These are phyloP conservation scores for Chlorophyllum brunneum DNA, from an alignment of 768 basidiomycete species.

Conservation along the genomic window DNA sequence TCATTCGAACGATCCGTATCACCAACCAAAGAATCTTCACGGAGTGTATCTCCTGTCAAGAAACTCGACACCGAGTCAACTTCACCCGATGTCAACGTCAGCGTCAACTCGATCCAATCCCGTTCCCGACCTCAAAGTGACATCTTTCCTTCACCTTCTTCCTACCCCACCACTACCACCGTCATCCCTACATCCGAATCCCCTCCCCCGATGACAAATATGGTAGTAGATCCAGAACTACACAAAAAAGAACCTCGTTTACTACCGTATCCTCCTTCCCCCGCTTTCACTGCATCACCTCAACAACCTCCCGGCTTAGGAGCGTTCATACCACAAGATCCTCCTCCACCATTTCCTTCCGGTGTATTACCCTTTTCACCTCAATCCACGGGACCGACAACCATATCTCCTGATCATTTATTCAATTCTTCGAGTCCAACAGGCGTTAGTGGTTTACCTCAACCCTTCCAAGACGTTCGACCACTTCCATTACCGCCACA, in stretches of 20 bases:
- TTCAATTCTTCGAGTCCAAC: background rate
- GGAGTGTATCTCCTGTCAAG: slow-evolving; percentile 2
- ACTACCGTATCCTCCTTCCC: slow-evolving; percentile 3
- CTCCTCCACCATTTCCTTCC: background rate
- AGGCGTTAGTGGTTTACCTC: background rate
- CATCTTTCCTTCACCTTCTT: background rate
- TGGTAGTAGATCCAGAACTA: background rate
- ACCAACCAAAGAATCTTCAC: background rate
- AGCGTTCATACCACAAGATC: background rate
- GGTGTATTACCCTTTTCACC: slow-evolving; percentile 9
- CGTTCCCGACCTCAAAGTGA: slow-evolving; percentile 7
- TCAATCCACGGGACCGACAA: slow-evolving; percentile 3
- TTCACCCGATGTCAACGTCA: background rate
- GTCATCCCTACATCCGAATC: background rate
- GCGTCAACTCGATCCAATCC: background rate
- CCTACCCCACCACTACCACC: background rate
- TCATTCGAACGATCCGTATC: slow-evolving; percentile 10
- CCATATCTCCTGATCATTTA: background rate
- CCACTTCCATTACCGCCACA: slow-evolving; percentile 10
- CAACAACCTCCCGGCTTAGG: background rate
- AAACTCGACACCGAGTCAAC: background rate
- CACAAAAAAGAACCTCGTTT: slow-evolving; percentile 5
- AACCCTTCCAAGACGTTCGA: background rate
- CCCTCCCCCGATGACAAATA: background rate
- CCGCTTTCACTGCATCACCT: background rate